Percentiles rank a stretch among this genome's conserved stretches.
Conservation (phyloP, 164 flowering plant species). For the Buxus sempervirens region DNA sequence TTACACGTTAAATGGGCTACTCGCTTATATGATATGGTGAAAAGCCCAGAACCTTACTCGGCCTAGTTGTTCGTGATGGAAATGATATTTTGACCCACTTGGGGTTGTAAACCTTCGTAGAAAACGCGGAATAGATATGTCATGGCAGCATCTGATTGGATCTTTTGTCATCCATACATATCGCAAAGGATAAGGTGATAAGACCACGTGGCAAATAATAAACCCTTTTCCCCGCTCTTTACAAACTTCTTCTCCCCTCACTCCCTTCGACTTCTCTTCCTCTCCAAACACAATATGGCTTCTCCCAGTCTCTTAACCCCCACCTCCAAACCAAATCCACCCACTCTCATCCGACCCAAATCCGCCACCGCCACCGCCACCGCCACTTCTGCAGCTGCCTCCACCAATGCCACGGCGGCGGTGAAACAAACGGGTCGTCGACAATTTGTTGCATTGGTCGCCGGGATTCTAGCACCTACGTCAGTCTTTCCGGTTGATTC, state of each 20-base stretch:
- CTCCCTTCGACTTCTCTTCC: neutral
- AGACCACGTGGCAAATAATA: constrained; percentile 55
- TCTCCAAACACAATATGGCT: constrained; percentile 37
- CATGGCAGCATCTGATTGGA: constrained; percentile 14
- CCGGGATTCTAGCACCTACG: constrained; percentile 15
- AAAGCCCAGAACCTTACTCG: no score
- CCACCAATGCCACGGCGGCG: constrained; percentile 13
- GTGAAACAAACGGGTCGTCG: constrained; percentile 33
- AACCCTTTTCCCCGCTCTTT: constrained; percentile 13
- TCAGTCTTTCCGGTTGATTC: constrained; percentile 21
- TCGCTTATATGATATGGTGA: no score
- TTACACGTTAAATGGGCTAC: no score
- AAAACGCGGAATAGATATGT: no score
- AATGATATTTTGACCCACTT: no score
- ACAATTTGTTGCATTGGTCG: constrained; percentile 25
- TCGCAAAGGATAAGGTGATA: constrained; percentile 72
- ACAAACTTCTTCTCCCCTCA: constrained; percentile 3
- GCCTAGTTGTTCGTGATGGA: no score
- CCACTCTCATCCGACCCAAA: constrained; percentile 28
- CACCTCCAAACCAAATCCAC: constrained; percentile 44
- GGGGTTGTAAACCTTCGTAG: no score
- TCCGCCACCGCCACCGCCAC: constrained; percentile 23
- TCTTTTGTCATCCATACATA: constrained; percentile 39
- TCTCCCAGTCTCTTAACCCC: constrained; percentile 69
- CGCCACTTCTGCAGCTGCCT: constrained; percentile 9